Conservation (phyloP, 805 yeast species). For the Suhomyces vadensis region DNA sequence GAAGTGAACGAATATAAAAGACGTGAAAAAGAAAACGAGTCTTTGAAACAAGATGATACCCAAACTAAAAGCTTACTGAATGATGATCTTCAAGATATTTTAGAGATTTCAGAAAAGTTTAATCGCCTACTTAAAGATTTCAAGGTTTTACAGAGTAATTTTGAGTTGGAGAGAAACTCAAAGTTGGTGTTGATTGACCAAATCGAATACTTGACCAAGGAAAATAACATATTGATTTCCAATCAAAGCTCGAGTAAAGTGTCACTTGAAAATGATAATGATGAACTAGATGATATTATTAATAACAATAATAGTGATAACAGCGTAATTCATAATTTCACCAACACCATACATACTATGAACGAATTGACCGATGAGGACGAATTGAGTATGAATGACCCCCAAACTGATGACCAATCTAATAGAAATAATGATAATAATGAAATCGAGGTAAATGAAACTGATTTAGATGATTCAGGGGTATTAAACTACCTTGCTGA, state of each 20-base stretch:
- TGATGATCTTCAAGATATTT: constrained; percentile 13
- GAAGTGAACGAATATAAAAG: constrained; percentile 16
- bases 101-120: constrained; percentile 27
- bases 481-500: constrained; percentile 25
- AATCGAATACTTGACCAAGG: constrained; percentile 48
- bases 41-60: background rate
- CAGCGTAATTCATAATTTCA: constrained; percentile 8
- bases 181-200: constrained; percentile 55
- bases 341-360: constrained; percentile 22
- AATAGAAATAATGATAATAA: constrained; percentile 1
- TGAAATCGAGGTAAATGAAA: too few species aligned
- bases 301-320: background rate
- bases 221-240: constrained; percentile 20
- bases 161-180: constrained; percentile 54
- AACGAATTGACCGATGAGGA: constrained; percentile 21
- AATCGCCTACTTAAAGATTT: constrained; percentile 33
- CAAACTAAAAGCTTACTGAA: background rate
- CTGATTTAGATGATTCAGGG: constrained; percentile 16
- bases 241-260: constrained; percentile 13
- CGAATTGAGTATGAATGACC: constrained; percentile 9
- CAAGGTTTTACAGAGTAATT: constrained; percentile 48
- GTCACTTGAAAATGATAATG: constrained; percentile 8
- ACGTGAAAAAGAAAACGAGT: constrained; percentile 8
- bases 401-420: constrained; percentile 7
- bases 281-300: constrained; percentile 7